Evolutionary conservation across 495 filamentous ascomycete species (phyloP), one percentile per base, ranked within the genome.

Genomic region (Tuber calosporum): DNA sequence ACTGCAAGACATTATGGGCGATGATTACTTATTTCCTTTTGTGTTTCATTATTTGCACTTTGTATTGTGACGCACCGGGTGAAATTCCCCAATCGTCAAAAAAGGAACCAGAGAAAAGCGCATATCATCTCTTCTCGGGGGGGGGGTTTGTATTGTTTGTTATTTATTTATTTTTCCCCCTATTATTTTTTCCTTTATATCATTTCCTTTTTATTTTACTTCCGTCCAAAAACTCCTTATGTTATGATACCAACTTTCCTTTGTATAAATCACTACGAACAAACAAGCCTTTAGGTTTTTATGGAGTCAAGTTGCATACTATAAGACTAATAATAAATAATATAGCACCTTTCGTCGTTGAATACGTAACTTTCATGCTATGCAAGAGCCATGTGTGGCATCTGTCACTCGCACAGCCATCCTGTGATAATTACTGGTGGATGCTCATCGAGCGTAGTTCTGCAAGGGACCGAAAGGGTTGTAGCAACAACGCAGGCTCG

Each of bases 201-300:
- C 58, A 42, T 77, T 78, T 78, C 70, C 73, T 68, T 58, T 68
- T 45, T 73, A 68, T n/a, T 48, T 69, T 67, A 43, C 36, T 26
- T 9, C 20, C 69, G 45, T 78, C 62, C 69, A 62, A 74, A 70
- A 62, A 68, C 67, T 74, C 72, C 41, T 67, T 69, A 73, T 68
- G 69, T 69, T 70, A 70, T 53, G 39, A 77, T 71, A 70, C 67
- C 42, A 41, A 37, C 58, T 66, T 78, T 71, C 58, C 42, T 73
- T 69, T 70, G 26, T 34, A 62, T 15, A 62, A 62, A 62, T 5
- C n/a, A 15, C 26, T 34, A 34, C 3, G 53, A 34, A 62, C 11
- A 62, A 62, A 5, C n/a, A 7, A n/a, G n/a, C 19, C 19, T 58
- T 58, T 30, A 69, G 43, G 9, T 36, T 41, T 66, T 62, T 58